Evolutionary conservation across 2,329 filamentous ascomycete species (phyloP).

Genomic region (Coniosporium tulheliwenetii): DNA sequence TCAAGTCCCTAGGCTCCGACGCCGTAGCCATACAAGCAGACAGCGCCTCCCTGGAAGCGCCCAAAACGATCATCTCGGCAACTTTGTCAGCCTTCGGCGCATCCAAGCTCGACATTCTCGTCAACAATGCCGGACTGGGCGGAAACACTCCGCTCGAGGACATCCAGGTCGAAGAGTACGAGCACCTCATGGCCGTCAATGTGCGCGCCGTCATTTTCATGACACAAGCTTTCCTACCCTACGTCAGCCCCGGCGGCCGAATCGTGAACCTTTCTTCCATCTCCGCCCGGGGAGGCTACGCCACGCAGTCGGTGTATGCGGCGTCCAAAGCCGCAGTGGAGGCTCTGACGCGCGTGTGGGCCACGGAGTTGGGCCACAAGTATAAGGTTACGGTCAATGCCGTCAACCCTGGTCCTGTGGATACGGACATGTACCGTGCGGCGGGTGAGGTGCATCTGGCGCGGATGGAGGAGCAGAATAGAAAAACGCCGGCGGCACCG

Average conservation of each 20-base stretch:
- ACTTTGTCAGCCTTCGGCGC: background rate
- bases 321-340: constrained; percentile 6
- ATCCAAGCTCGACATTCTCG: constrained; percentile 1
- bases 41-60: background rate
- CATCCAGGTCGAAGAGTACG: constrained; percentile 1
- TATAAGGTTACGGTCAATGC: constrained; percentile 6
- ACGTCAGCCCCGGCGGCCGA: background rate
- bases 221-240: constrained; percentile 1
- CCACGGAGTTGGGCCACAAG: constrained; percentile 4
- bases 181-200: background rate
- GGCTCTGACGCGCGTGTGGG: constrained; percentile 4
- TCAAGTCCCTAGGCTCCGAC: background rate
- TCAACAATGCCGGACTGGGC: constrained; percentile 3
- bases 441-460: constrained; percentile 4
- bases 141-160: constrained; percentile 1
- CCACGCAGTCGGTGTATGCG: constrained; percentile 1
- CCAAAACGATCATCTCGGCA: background rate
- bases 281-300: constrained; percentile 1
- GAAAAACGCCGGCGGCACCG: constrained; percentile 1
- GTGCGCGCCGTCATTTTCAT: constrained; percentile 1
- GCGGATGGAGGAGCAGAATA: constrained; percentile 2
- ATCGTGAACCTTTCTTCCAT: constrained; percentile 2
- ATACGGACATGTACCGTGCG: constrained; percentile 5
- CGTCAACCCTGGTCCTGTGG: constrained; percentile 5
- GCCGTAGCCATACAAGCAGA: constrained; percentile 2